Evolutionary conservation across 129 eudicot species (phyloP).

Genomic region (Chrysanthemum makinoi): DNA sequence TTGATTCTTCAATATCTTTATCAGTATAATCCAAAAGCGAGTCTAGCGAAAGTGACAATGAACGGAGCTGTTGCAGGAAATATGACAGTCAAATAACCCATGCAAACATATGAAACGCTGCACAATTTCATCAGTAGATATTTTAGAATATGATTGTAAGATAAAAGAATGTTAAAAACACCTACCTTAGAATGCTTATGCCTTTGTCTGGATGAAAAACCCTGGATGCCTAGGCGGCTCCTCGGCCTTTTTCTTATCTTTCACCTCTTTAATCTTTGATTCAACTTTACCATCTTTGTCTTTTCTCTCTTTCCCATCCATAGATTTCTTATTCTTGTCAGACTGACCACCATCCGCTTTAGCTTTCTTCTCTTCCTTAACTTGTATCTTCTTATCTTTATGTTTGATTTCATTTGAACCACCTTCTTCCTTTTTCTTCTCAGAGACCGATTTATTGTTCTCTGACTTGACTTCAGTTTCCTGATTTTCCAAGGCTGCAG

Average conservation of each 20-base stretch:
- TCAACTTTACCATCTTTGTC: conserved; percentile 53
- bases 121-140: conserved; percentile 6
- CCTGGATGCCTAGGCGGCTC: conserved; percentile 96
- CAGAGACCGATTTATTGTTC: conserved; percentile 27
- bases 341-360: conserved; percentile 33
- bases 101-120: neutral
- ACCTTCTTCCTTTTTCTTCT: conserved; percentile 34
- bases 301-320: conserved; percentile 59
- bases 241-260: conserved; percentile 63
- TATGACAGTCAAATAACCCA: neutral
- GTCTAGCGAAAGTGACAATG: conserved; percentile 87
- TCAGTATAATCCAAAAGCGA: conserved; percentile 85
- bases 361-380: conserved; percentile 44
- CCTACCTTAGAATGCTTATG: conserved; percentile 65
- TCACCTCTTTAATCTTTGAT: conserved; percentile 43
- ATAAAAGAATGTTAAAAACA: neutral
- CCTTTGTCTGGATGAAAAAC: conserved; percentile 63
- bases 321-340: conserved; percentile 42
- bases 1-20: conserved; percentile 83
- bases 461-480: conserved; percentile 36
- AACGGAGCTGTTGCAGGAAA: conserved; percentile 58
- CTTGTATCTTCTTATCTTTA: conserved; percentile 28
- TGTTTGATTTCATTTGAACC: conserved; percentile 35
- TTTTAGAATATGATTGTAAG: neutral
- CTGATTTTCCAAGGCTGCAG: conserved; percentile 23